A percentile compares a stretch with the other conserved stretches of the same genome.
These are phyloP conservation scores for Mycena vulgaris DNA, from an alignment of 768 basidiomycete genomes.

Conservation along the genomic window DNA sequence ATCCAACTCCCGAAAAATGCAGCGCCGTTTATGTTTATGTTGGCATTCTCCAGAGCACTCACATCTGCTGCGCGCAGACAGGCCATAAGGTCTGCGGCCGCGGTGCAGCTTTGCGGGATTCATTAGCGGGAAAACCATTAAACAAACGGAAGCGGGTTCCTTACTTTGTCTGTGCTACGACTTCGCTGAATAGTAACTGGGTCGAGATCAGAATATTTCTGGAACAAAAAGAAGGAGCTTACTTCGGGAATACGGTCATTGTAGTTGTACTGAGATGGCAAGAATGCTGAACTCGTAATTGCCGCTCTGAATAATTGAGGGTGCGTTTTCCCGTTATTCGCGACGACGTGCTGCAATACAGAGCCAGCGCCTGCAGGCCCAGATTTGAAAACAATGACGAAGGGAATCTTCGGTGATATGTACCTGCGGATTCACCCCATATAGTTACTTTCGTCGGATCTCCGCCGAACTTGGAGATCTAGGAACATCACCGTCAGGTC, in stretches of 20 bases:
- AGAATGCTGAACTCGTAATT: constrained; percentile 52
- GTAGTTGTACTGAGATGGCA: constrained; percentile 53
- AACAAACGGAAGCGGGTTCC: neutral
- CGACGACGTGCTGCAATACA: constrained; percentile 52
- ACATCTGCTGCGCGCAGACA: constrained; percentile 49
- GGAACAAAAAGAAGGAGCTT: neutral
- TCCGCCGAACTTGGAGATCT: constrained; percentile 43
- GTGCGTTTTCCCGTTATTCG: constrained; percentile 49
- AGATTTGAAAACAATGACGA: neutral
- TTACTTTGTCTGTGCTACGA: constrained; percentile 43
- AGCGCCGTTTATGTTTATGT: constrained; percentile 36
- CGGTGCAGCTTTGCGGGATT: constrained; percentile 48
- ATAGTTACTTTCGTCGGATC: constrained; percentile 44
- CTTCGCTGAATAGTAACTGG: constrained; percentile 32
- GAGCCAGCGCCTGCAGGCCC: constrained; percentile 52
- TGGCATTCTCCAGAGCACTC: constrained; percentile 41
- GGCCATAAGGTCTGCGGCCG: constrained; percentile 41
- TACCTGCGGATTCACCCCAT: constrained; percentile 45
- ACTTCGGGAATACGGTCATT: constrained; percentile 49
- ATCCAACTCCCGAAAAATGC: constrained; percentile 46
- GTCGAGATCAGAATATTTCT: neutral
- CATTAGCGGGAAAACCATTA: no score
- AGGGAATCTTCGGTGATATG: neutral
- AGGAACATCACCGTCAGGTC: no score
- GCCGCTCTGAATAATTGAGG: constrained; percentile 50